Conservation (phyloP, 139 green algal genomes). For the Closterium sp. region DNA sequence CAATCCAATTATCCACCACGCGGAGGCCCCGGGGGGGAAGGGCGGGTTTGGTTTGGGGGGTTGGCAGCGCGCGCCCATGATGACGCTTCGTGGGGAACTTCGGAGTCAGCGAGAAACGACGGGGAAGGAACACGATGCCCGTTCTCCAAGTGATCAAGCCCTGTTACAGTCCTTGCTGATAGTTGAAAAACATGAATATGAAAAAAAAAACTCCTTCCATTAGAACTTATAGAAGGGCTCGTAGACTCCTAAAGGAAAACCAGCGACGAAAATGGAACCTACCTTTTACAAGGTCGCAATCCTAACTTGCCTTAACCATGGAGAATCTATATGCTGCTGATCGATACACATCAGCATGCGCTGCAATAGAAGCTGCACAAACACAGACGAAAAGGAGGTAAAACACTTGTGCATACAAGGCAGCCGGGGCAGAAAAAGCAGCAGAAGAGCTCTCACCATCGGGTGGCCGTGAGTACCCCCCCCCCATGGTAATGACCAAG, state of each 20-base stretch:
- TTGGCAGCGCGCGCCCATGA: not conserved
- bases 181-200: too few relatives aligned
- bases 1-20: too few relatives aligned
- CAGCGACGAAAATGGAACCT: too few relatives aligned
- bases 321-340: conserved; percentile 31
- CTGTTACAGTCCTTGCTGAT: not conserved
- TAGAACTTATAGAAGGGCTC: too few relatives aligned
- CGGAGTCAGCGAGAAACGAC: not conserved
- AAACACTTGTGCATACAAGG: too few relatives aligned
- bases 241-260: too few relatives aligned
- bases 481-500: conserved; percentile 70
- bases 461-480: conserved; percentile 67
- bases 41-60: too few relatives aligned
- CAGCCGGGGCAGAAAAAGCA: too few relatives aligned
- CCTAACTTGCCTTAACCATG: too few relatives aligned
- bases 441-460: conserved; percentile 40
- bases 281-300: too few relatives aligned
- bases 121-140: not conserved
- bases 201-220: too few relatives aligned
- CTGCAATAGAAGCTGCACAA: conserved; percentile 26
- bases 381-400: not conserved
- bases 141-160: not conserved
- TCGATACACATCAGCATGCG: conserved; percentile 29
- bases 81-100: not conserved
- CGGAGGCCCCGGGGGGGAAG: too few relatives aligned